Evolutionary conservation across 2,329 filamentous ascomycete species (phyloP).

Genomic region (Xylaria arbuscula): DNA sequence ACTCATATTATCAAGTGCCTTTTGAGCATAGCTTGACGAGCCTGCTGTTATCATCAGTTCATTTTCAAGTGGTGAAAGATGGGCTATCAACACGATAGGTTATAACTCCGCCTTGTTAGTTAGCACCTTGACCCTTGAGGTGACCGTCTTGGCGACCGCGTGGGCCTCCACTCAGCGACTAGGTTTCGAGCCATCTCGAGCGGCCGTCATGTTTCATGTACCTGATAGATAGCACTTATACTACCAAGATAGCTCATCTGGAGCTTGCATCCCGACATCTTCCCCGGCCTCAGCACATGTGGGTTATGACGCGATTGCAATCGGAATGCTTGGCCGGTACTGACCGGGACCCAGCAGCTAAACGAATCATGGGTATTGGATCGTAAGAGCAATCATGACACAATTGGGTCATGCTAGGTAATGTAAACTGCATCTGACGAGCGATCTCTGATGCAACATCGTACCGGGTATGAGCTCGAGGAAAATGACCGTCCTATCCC

Average conservation of each 20-base stretch:
- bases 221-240: slow-evolving; percentile 15
- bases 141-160: slow-evolving; percentile 26
- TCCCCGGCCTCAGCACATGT: slow-evolving; percentile 30
- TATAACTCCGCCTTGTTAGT: not conserved
- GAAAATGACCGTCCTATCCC: not conserved
- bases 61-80: slow-evolving; percentile 10
- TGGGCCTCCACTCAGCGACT: slow-evolving; percentile 12
- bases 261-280: slow-evolving; percentile 25
- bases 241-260: slow-evolving; percentile 14
- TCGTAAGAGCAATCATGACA: slow-evolving; percentile 23
- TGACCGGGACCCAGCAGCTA: slow-evolving; percentile 19
- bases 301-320: slow-evolving; percentile 32
- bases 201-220: slow-evolving; percentile 28
- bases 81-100: slow-evolving; percentile 7
- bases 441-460: slow-evolving; percentile 32
- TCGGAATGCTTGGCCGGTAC: slow-evolving; percentile 8
- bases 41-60: slow-evolving; percentile 12
- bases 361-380: slow-evolving; percentile 15
- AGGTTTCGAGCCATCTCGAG: slow-evolving; percentile 6
- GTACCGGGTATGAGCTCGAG: slow-evolving; percentile 7
- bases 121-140: slow-evolving; percentile 2
- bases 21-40: slow-evolving; percentile 25
- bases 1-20: slow-evolving; percentile 7
- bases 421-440: slow-evolving; percentile 12
- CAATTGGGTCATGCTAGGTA: slow-evolving; percentile 17